Conservation (phyloP, 2,329 filamentous ascomycete genomes). For the Sodiomyces alkalinus region DNA sequence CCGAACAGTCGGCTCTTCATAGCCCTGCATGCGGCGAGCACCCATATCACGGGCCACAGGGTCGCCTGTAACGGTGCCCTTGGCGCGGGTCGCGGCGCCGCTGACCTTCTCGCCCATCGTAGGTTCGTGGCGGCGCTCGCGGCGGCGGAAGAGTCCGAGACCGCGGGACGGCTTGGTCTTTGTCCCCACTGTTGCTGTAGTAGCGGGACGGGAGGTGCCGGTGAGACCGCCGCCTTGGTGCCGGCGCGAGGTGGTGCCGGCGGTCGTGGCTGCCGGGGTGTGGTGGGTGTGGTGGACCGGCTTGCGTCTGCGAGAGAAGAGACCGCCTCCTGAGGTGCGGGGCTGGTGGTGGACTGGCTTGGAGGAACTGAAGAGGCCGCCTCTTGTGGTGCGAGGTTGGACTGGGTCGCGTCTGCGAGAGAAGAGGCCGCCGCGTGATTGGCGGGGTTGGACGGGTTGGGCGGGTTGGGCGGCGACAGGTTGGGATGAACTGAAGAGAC, state of each 20-base stretch:
- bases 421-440: too few species aligned
- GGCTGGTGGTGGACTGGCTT: slow-evolving; percentile 9
- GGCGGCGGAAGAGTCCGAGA: slow-evolving; percentile 24
- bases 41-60: slow-evolving; percentile 55
- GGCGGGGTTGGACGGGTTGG: too few species aligned
- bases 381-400: too few species aligned
- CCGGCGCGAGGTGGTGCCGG: slow-evolving; percentile 11
- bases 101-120: slow-evolving; percentile 63
- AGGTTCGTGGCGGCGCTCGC: slow-evolving; percentile 45
- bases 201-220: slow-evolving; percentile 16
- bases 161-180: slow-evolving; percentile 25
- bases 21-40: slow-evolving; percentile 58
- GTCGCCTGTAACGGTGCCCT: slow-evolving; percentile 51
- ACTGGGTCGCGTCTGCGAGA: too few species aligned
- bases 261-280: slow-evolving; percentile 10
- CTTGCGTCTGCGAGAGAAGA: slow-evolving; percentile 12
- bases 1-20: too few species aligned
- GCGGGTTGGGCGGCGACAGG: too few species aligned
- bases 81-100: slow-evolving; percentile 59
- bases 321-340: slow-evolving; percentile 5
- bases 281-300: slow-evolving; percentile 9
- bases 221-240: slow-evolving; percentile 2
- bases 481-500: too few species aligned
- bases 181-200: slow-evolving; percentile 24
- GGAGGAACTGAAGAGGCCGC: too few species aligned